These are phyloP conservation scores for Ochromonas danica DNA, from an alignment of 108 stramenopile species.

Conservation along the genomic window DNA sequence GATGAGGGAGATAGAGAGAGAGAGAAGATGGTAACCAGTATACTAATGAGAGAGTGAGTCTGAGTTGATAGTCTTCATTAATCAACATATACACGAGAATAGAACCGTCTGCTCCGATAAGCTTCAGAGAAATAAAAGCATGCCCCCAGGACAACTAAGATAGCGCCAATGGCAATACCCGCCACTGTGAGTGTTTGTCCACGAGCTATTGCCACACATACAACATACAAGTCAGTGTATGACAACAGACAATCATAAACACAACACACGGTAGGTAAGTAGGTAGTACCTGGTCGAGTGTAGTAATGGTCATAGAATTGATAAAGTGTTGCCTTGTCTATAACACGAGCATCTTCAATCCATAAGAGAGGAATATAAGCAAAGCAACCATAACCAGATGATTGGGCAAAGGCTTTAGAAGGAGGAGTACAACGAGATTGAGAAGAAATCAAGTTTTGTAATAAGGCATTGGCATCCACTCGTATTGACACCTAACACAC, in stretches of 20 bases:
- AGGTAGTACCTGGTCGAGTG: constrained; percentile 1
- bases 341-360: constrained; percentile 12
- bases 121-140: neutral
- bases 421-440: constrained; percentile 14
- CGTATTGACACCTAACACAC: neutral
- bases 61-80: no score
- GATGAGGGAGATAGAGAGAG: no score
- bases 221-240: no score
- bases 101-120: neutral
- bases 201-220: neutral
- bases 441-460: neutral
- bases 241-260: neutral
- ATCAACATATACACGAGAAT: constrained; percentile 21
- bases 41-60: no score
- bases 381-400: constrained; percentile 35
- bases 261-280: neutral
- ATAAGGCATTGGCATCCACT: constrained; percentile 9
- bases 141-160: neutral
- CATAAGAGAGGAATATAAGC: constrained; percentile 28
- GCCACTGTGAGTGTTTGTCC: neutral
- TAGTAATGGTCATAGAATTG: constrained; percentile 12
- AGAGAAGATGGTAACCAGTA: no score
- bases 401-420: neutral
- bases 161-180: neutral
- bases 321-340: neutral